These are phyloP conservation scores for Phaffomyces antillensis DNA, from an alignment of 805 yeast genomes.

Conservation along the genomic window DNA sequence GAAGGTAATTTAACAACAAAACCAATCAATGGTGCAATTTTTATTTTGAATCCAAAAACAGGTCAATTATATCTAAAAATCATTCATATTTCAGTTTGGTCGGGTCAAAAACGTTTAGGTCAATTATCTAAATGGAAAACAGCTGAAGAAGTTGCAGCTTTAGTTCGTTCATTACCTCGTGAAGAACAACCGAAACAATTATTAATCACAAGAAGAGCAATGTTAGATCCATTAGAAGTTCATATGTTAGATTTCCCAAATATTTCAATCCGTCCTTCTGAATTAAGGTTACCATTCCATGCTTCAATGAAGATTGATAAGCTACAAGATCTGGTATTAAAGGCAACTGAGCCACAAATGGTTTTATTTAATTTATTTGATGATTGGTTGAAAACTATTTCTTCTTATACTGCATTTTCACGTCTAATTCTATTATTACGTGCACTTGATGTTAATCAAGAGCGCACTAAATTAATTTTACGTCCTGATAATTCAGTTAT, in stretches of 20 bases:
- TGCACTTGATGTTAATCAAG: slow-evolving; percentile 72
- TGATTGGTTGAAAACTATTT: slow-evolving; percentile 81
- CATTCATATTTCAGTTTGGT: slow-evolving; percentile 92
- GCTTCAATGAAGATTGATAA: slow-evolving; percentile 79
- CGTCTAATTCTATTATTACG: slow-evolving; percentile 77
- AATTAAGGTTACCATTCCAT: slow-evolving; percentile 82
- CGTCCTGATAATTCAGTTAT: slow-evolving; percentile 65
- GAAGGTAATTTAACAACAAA: slow-evolving; percentile 91
- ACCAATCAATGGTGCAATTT: slow-evolving; percentile 89
- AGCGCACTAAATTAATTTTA: slow-evolving; percentile 65
- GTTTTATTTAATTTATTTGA: slow-evolving; percentile 85
- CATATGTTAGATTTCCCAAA: slow-evolving; percentile 97
- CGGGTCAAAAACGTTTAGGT: slow-evolving; percentile 90
- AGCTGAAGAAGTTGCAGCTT: slow-evolving; percentile 93
- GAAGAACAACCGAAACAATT: slow-evolving; percentile 95
- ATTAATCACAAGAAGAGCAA: slow-evolving; percentile 83
- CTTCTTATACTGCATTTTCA: slow-evolving; percentile 91
- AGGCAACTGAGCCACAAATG: slow-evolving; percentile 92
- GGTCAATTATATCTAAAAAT: slow-evolving; percentile 87
- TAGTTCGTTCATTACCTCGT: slow-evolving; percentile 78
- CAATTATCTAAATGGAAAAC: slow-evolving; percentile 97
- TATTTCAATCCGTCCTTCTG: slow-evolving; percentile 82
- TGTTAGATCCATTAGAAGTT: slow-evolving; percentile 90
- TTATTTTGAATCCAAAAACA: slow-evolving; percentile 81
- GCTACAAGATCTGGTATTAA: slow-evolving; percentile 66